phyloP scores from a whole-genome alignment of 345 rosid species.

The Salix arbutifolia region DNA sequence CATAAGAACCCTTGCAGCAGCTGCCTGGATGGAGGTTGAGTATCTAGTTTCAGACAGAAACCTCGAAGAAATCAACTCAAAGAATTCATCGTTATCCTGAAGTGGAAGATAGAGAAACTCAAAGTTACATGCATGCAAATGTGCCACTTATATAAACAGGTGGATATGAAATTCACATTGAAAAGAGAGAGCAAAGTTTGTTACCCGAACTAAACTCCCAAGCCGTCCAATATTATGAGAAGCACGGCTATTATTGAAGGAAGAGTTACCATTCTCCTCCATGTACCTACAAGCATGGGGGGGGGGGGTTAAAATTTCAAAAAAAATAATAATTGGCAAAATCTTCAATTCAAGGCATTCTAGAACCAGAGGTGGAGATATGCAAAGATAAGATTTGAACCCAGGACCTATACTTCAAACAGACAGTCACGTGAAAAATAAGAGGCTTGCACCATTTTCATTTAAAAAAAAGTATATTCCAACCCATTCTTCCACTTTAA shows the following conservation, averaged over 20 bases:
- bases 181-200: background rate
- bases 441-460: too few species aligned
- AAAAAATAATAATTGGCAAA: background rate
- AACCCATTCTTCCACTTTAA: too few species aligned
- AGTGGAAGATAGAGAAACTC: background rate
- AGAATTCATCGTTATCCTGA: constrained; percentile 97
- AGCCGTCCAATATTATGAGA: constrained; percentile 78
- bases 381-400: background rate
- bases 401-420: background rate
- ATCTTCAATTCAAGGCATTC: background rate
- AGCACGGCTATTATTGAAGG: constrained; percentile 54
- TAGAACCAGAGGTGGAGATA: background rate
- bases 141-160: background rate
- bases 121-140: background rate
- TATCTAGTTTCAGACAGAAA: constrained; percentile 73
- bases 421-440: too few species aligned
- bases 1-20: constrained; percentile 76
- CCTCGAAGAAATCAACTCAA: constrained; percentile 83
- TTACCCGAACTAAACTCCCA: constrained; percentile 71
- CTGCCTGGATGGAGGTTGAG: constrained; percentile 72
- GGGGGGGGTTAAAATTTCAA: background rate
- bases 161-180: background rate
- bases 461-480: too few species aligned
- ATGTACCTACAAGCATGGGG: constrained; percentile 43
- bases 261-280: constrained; percentile 45